These are phyloP conservation scores for Penicillium silybi DNA, from an alignment of 495 filamentous ascomycete genomes.

Conservation along the genomic window DNA sequence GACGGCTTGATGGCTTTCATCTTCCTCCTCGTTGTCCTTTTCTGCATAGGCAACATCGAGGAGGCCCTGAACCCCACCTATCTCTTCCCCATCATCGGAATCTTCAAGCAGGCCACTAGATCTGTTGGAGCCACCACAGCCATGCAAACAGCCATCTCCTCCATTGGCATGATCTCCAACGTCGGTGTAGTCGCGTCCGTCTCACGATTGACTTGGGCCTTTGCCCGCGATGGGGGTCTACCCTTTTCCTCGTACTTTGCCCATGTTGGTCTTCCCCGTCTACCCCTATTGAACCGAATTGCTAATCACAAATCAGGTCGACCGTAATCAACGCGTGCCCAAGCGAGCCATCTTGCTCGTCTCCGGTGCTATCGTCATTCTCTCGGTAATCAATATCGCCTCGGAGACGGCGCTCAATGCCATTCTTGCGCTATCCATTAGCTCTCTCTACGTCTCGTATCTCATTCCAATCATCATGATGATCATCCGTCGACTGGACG, in stretches of 20 bases:
- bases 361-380: conserved; percentile 28
- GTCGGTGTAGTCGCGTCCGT: conserved; percentile 36
- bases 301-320: conserved; percentile 7
- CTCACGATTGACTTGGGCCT: conserved; percentile 52
- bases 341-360: conserved; percentile 37
- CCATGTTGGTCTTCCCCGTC: conserved; percentile 33
- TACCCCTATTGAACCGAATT: conserved; percentile 24
- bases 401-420: conserved; percentile 43
- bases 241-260: conserved; percentile 48
- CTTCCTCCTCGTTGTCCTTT: conserved; percentile 34
- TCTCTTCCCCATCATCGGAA: conserved; percentile 24
- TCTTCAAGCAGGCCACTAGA: conserved; percentile 22
- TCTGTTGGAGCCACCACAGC: conserved; percentile 23
- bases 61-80: conserved; percentile 25
- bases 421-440: conserved; percentile 43
- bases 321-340: conserved; percentile 13
- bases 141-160: conserved; percentile 20
- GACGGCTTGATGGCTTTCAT: conserved; percentile 36
- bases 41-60: conserved; percentile 35
- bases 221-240: conserved; percentile 50
- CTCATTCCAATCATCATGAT: conserved; percentile 43
- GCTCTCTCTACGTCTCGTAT: conserved; percentile 47
- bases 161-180: conserved; percentile 20
- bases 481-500: conserved; percentile 21
- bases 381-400: conserved; percentile 50